A percentile compares a stretch with the other conserved stretches of the same genome.
Conservation (phyloP, 371 early-diverging fungal genomes). For the Zancudomyces culisetae region DNA sequence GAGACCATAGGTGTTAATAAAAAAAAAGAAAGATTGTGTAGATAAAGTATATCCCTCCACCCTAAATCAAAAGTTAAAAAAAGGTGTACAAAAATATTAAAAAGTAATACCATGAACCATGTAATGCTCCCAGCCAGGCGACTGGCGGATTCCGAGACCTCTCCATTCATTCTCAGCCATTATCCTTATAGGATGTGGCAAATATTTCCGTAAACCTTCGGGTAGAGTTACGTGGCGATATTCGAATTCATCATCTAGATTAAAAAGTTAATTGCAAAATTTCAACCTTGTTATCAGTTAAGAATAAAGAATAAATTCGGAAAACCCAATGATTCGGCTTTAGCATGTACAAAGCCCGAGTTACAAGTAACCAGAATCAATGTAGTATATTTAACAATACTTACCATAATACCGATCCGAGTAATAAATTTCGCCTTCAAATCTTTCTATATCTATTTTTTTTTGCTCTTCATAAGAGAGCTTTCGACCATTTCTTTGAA, state of each 20-base stretch:
- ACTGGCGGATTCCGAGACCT: slow-evolving; percentile 53
- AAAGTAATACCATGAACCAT: slow-evolving; percentile 45
- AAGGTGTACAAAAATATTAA: background rate
- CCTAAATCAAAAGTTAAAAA: too few relatives aligned
- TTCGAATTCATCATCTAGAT: slow-evolving; percentile 25
- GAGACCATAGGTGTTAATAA: too few relatives aligned
- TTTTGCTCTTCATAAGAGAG: slow-evolving; percentile 21
- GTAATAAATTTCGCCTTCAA: slow-evolving; percentile 32
- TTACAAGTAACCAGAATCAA: background rate
- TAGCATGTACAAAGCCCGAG: background rate
- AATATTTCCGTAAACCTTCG: slow-evolving; percentile 32
- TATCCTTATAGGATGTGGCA: slow-evolving; percentile 32
- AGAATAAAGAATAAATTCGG: background rate
- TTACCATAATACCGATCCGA: slow-evolving; percentile 32
- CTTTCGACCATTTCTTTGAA: background rate
- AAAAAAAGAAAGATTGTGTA: background rate
- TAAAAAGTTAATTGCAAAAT: background rate
- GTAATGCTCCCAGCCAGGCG: slow-evolving; percentile 69
- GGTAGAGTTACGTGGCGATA: slow-evolving; percentile 60
- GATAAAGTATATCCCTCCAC: too few relatives aligned
- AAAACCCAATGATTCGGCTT: background rate
- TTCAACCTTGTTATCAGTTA: background rate
- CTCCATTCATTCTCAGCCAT: slow-evolving; percentile 61
- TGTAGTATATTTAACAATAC: background rate
- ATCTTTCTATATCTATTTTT: slow-evolving; percentile 27